A percentile compares a stretch with the other conserved stretches of the same genome.
phyloP scores from a whole-genome alignment of 2,329 filamentous ascomycete genomes.

The Xylariaceae sp. region DNA sequence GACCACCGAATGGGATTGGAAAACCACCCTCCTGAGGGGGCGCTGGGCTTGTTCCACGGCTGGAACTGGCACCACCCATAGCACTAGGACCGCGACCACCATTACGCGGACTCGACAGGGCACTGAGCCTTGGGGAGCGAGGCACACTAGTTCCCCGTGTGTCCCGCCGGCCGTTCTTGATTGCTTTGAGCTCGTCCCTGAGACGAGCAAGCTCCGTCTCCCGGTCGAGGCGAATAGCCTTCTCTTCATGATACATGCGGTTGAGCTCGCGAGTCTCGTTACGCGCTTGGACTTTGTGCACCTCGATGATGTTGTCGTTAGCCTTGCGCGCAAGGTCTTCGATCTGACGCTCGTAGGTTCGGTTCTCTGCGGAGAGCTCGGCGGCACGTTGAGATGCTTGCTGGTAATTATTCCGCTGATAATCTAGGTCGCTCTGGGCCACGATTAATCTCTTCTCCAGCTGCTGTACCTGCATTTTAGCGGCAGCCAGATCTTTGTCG shows the following conservation, averaged over 20 bases:
- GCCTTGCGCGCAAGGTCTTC: conserved; percentile 40
- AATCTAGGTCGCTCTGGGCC: conserved; percentile 49
- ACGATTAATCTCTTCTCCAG: conserved; percentile 37
- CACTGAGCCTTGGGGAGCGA: conserved; percentile 49
- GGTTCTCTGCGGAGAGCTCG: conserved; percentile 44
- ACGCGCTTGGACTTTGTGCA: conserved; percentile 45
- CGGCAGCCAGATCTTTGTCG: conserved; percentile 38
- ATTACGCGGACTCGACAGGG: conserved; percentile 46
- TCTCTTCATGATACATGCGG: conserved; percentile 40
- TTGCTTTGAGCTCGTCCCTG: conserved; percentile 45
- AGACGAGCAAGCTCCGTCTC: conserved; percentile 47
- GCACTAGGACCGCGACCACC: conserved; percentile 29
- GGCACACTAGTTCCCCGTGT: conserved; percentile 55
- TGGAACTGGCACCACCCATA: conserved; percentile 30
- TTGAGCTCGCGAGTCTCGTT: conserved; percentile 33
- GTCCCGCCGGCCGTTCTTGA: conserved; percentile 50
- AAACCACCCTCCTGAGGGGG: conserved; percentile 2
- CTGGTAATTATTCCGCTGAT: conserved; percentile 56
- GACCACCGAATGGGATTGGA: too few species aligned
- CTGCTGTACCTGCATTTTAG: conserved; percentile 35
- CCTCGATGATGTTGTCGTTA: conserved; percentile 41
- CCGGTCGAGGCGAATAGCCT: conserved; percentile 43
- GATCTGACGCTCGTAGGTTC: conserved; percentile 40
- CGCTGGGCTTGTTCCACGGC: conserved; percentile 24
- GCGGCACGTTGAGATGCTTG: conserved; percentile 47